Conservation (phyloP, 2,329 filamentous ascomycete species). For the Metarhizium brunneum region DNA sequence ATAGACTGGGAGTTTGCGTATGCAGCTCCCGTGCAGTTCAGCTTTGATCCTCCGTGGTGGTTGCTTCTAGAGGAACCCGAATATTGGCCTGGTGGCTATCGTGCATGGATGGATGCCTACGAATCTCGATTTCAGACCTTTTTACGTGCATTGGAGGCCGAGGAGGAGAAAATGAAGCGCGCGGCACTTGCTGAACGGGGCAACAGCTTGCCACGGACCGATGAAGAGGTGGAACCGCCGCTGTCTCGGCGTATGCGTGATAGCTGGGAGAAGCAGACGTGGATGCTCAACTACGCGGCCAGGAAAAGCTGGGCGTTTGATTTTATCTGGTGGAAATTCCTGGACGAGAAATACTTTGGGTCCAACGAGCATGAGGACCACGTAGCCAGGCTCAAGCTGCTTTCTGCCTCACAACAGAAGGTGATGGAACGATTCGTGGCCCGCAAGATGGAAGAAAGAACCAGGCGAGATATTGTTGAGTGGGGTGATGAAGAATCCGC, state of each 20-base stretch:
- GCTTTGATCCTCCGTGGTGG: conserved; percentile 23
- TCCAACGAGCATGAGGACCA: conserved; percentile 8
- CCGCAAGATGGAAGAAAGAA: conserved; percentile 9
- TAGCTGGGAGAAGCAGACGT: conserved; percentile 24
- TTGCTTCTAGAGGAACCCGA: conserved; percentile 23
- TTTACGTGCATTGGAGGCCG: conserved; percentile 21
- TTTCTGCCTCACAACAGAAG: conserved; percentile 11
- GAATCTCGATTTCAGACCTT: conserved; percentile 19
- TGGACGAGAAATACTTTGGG: conserved; percentile 24
- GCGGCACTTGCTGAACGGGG: background rate
- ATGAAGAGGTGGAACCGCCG: too few species aligned
- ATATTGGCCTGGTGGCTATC: conserved; percentile 19
- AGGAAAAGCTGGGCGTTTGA: conserved; percentile 28
- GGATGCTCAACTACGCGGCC: conserved; percentile 24
- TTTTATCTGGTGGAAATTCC: conserved; percentile 24
- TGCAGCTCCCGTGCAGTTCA: background rate
- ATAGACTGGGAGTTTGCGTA: conserved; percentile 35
- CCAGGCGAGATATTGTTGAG: background rate
- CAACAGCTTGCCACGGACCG: background rate
- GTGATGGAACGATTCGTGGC: conserved; percentile 18
- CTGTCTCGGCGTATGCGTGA: conserved; percentile 18
- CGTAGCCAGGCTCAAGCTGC: conserved; percentile 12
- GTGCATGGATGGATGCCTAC: conserved; percentile 16
- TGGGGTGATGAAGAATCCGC: background rate
- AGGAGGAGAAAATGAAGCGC: conserved; percentile 15